Evolutionary conservation across 306 rosid genomes (phyloP), one percentile per base, ranked within the genome.

Genomic region (Acacia confusa): DNA sequence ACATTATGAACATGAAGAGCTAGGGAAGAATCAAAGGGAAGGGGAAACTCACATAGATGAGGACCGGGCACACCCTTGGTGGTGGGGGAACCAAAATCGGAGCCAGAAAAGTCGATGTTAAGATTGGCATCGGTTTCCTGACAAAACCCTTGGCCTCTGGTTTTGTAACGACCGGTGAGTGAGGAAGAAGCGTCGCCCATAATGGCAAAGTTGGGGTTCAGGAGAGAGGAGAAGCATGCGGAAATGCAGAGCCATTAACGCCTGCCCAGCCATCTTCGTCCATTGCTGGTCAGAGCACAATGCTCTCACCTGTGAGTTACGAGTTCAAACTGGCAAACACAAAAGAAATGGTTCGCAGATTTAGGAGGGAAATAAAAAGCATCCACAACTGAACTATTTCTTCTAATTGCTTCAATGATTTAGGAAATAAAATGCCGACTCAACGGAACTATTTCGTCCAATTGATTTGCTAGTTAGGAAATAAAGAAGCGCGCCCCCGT

Each of bases 101-200:
- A 90, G 75, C 82, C 90, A 12, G 91, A 65, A 34, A 95, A 92
- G 22, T 91, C 89, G 64, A 70, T 65, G 82, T 84, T 88, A 4
- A 97, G 95, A 82, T 88, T 88, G 78, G 87, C 73, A 78, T 90
- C 92, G 19, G 86, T 74, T 16, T 91, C 95, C 97, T 87, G 91
- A 4, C 95, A 97, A 74, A 95, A 95, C 0, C 97, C 99, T 2
- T 97, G 94, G 19, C 99, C 99, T 81, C 91, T 95, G 78, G 97
- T 93, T 87, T 90, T 95, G 80, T 88, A 90, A 1, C 91, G 90
- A n/a, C 76, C 86, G 22, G 86, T 17, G 93, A 81, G 87, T 14
- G 93, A 79, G 57, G 92, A 75, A n/a, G 97, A 82, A 0, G 90
- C 87, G 25, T 84, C 92, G 13, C 70, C 70, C 7, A 97, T 91